Conservation (phyloP, 768 basidiomycete genomes). For the Agaricus subrufescens region DNA sequence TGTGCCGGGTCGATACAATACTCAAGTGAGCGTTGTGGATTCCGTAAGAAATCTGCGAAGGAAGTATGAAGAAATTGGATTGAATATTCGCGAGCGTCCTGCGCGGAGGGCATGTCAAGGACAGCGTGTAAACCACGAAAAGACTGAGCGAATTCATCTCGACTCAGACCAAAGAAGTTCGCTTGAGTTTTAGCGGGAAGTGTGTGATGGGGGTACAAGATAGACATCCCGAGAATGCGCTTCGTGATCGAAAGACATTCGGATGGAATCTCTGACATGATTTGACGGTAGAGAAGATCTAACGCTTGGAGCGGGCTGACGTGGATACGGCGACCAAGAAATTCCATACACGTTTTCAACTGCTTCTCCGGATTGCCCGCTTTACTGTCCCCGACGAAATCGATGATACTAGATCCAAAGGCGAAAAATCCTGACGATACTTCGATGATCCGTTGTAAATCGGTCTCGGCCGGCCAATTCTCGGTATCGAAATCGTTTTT, state of each 20-base stretch:
- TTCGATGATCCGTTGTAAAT: background rate
- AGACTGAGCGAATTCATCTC: background rate
- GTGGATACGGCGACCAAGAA: background rate
- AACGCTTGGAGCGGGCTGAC: background rate
- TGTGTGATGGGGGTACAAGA: background rate
- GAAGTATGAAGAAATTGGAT: constrained; percentile 1
- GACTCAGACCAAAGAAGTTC: background rate
- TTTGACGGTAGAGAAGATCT: constrained; percentile 1
- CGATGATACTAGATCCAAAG: background rate
- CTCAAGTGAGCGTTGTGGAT: background rate
- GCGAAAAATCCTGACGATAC: constrained; percentile 3
- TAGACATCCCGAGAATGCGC: constrained; percentile 1
- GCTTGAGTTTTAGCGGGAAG: background rate
- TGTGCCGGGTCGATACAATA: background rate
- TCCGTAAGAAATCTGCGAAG: background rate
- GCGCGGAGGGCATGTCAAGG: background rate
- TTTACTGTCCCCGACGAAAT: background rate
- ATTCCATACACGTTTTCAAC: background rate
- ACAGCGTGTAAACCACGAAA: background rate
- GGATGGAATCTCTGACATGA: background rate
- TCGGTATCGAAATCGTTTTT: background rate
- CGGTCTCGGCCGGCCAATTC: background rate
- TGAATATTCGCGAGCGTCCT: background rate
- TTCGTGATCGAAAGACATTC: background rate
- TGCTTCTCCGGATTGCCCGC: background rate